phyloP scores from a whole-genome alignment of 1,284 basidiomycete species.

The Leccinum griseonigrum region DNA sequence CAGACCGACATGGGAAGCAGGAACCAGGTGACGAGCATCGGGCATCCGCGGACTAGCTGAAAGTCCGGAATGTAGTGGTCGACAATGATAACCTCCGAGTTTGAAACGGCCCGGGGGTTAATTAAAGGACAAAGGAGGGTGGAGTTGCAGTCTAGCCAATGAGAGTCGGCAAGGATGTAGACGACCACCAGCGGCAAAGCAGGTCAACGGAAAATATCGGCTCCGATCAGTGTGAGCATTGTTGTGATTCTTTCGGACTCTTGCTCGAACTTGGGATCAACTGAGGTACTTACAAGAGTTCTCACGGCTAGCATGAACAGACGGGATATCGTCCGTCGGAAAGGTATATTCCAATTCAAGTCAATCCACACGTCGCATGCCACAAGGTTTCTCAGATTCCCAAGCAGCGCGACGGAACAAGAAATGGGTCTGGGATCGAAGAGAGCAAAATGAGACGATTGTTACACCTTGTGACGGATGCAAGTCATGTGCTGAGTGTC shows the following conservation, averaged over 20 bases:
- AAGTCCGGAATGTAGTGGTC: not conserved
- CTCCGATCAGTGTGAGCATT: not conserved
- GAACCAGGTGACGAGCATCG: not conserved
- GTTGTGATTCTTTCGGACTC: not conserved
- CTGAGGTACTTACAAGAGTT: not conserved
- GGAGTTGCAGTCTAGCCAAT: not conserved
- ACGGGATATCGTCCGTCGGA: not conserved
- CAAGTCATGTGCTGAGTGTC: not conserved
- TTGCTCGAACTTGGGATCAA: not conserved
- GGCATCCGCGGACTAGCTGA: not conserved
- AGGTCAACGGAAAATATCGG: too few species aligned
- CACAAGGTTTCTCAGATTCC: not conserved
- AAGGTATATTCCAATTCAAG: not conserved
- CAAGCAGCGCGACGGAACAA: not conserved
- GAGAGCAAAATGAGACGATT: not conserved
- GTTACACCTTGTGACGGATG: not conserved
- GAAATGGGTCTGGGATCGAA: not conserved
- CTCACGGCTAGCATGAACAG: not conserved
- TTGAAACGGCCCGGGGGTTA: not conserved
- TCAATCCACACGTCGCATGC: not conserved
- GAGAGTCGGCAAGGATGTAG: not conserved
- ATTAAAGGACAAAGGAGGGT: not conserved
- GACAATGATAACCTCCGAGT: not conserved
- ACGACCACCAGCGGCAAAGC: not conserved
- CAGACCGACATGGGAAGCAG: slow-evolving; percentile 3